Evolutionary conservation across 352 stramenopile species (phyloP).

Genomic region (Pythium scleroteichum): DNA sequence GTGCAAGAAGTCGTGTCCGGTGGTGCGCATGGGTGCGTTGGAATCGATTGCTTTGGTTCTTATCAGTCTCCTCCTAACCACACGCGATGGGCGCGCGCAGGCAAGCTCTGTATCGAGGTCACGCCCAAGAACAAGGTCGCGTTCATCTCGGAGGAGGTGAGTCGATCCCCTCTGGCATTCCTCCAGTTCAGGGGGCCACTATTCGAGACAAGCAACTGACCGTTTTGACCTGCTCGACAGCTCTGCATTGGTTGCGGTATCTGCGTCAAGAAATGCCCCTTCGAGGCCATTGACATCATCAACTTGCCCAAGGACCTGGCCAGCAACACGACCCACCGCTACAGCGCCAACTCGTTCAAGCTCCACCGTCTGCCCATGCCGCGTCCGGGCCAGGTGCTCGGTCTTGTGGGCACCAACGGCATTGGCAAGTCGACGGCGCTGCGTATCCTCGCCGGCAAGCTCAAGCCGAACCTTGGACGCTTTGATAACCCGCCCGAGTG

Average conservation of each 20-base stretch:
- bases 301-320: conserved; percentile 99
- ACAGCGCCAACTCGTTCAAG: conserved; percentile 99
- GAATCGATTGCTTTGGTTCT: no score
- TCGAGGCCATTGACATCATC: conserved; percentile 99
- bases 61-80: no score
- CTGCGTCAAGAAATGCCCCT: conserved; percentile 99
- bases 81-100: conserved; percentile 20
- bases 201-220: no score
- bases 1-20: conserved; percentile 99
- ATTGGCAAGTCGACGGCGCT: conserved; percentile 99
- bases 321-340: conserved; percentile 99
- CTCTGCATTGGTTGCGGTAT: conserved; percentile 99
- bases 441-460: conserved; percentile 98
- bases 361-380: conserved; percentile 99
- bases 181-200: conserved; percentile 17
- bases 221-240: conserved; percentile 44
- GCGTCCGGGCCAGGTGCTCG: conserved; percentile 97
- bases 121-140: conserved; percentile 95
- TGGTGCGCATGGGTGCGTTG: conserved; percentile 94
- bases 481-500: conserved; percentile 98
- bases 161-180: conserved; percentile 17
- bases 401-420: conserved; percentile 99
- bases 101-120: conserved; percentile 99
- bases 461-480: conserved; percentile 99
- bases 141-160: conserved; percentile 95